Conservation (phyloP, 2,329 filamentous ascomycete genomes). For the Cylindrodendrum hubeiense region DNA sequence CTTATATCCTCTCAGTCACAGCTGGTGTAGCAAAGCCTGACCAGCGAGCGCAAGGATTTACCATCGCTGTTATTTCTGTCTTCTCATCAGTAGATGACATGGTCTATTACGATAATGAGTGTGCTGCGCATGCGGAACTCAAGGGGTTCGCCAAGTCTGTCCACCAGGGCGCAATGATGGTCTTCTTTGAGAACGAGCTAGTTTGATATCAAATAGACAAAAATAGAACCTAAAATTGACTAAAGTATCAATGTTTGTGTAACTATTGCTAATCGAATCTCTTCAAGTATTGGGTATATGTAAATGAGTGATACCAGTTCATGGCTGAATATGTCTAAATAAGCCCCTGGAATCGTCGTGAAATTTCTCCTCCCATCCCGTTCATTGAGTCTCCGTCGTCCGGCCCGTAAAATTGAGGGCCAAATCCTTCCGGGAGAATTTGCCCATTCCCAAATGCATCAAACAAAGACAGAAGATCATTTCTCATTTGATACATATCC, state of each 20-base stretch:
- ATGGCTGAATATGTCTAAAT: constrained; percentile 29
- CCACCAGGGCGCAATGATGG: constrained; percentile 61
- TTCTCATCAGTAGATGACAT: constrained; percentile 71
- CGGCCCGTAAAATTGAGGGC: constrained; percentile 23
- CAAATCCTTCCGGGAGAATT: constrained; percentile 32
- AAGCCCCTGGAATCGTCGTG: constrained; percentile 48
- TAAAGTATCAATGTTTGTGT: neutral
- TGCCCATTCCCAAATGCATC: constrained; percentile 50
- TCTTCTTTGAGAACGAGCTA: constrained; percentile 57
- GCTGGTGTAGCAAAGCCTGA: constrained; percentile 64
- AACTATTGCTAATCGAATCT: neutral
- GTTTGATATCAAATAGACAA: constrained; percentile 11
- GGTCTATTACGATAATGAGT: constrained; percentile 69
- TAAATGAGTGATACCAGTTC: constrained; percentile 34
- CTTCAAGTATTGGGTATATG: neutral
- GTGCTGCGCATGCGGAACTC: constrained; percentile 48
- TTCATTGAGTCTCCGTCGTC: constrained; percentile 25
- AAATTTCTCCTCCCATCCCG: constrained; percentile 46
- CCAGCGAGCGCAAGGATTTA: constrained; percentile 69
- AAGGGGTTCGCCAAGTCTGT: constrained; percentile 48
- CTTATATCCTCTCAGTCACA: constrained; percentile 67
- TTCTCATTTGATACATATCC: constrained; percentile 50
- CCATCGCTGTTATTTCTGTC: constrained; percentile 65
- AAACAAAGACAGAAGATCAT: constrained; percentile 52
- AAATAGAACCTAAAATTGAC: neutral